Evolutionary conservation across 306 rosid species (phyloP).

Genomic region (Carpinus fangiana): DNA sequence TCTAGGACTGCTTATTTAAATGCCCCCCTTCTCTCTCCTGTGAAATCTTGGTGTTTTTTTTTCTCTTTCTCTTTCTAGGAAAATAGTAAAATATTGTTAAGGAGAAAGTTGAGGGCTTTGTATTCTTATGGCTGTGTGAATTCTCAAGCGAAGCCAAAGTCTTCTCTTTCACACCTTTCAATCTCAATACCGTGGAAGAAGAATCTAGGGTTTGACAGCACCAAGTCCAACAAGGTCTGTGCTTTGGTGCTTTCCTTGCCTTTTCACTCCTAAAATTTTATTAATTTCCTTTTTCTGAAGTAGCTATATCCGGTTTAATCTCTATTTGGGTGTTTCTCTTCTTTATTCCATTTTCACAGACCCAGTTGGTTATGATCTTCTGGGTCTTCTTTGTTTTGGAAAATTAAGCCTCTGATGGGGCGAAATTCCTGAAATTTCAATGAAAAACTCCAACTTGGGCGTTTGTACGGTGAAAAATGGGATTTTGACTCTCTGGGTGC

Average conservation of each 20-base stretch:
- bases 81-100: conserved; percentile 24
- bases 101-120: conserved; percentile 64
- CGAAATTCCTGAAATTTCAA: conserved; percentile 31
- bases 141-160: conserved; percentile 67
- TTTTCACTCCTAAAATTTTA: conserved; percentile 31
- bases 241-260: conserved; percentile 42
- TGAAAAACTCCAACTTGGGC: conserved; percentile 26
- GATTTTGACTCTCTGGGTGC: conserved; percentile 39
- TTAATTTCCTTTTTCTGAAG: conserved; percentile 15
- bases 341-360: conserved; percentile 16
- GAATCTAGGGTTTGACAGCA: conserved; percentile 89
- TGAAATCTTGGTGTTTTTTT: conserved; percentile 5
- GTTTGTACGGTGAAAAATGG: conserved; percentile 47
- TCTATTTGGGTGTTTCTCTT: conserved; percentile 4
- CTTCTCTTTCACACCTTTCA: conserved; percentile 73
- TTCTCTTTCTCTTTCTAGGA: conserved; percentile 1
- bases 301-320: conserved; percentile 21
- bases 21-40: conserved; percentile 30
- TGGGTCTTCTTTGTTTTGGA: conserved; percentile 28
- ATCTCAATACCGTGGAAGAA: conserved; percentile 57
- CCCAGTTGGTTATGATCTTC: conserved; percentile 39
- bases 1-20: conserved; percentile 47
- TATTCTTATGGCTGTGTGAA: conserved; percentile 60
- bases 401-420: conserved; percentile 9
- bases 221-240: conserved; percentile 63